Base-by-base conservation (phyloP, 2,329 filamentous ascomycete genomes). In the Cephalotrichum gorgonifer region DNA sequence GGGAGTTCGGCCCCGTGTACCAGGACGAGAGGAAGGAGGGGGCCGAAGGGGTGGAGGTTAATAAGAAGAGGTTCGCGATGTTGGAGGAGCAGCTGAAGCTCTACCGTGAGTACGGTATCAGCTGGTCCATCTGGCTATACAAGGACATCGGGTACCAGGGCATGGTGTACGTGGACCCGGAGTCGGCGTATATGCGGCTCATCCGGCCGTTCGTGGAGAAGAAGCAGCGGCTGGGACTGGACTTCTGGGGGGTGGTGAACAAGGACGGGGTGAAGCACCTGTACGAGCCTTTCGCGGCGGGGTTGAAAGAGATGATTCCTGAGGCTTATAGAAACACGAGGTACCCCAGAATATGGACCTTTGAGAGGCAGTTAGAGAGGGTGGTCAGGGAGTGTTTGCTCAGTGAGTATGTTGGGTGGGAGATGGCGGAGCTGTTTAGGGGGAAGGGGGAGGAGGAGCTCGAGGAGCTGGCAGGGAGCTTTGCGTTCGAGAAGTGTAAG, bases 111-210 rank as follows among this genome's bases (percentile, higher is more conserved):
- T 35, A 28, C 50, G 69, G 72, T 47, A 72, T 58, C 60, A 72
- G 70, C 43, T 83, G 78, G 79, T 73, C 65, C 14, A 83, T 83
- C 56, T 79, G 76, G 75, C 60, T 76, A 0, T 79, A 77, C 60
- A 79, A 79, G 57, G 75, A 79, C 51, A 71, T 79, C 35, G 74
- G 75, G 0, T 67, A 74, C 42, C 74, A 78, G 58, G 76, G 75
- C 6, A 77, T 79, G 74, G 63, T 75, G 0, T 71, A 75, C 52
- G 63, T 72, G 1, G 63, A 64, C 30, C 69, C 71, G 0, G 58
- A 70, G 11, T 71, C 66, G 7, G 54, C 65, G 2, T 79, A 75
- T 61, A 76, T 77, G 59, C 64, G 65, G 22, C 68, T 72, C 2
- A 69, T 81, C 39, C 56, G 65, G 17, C 67, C 71, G 0, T 78